Evolutionary conservation across 148 eudicot species (phyloP).

Genomic region (Spergularia marina): DNA sequence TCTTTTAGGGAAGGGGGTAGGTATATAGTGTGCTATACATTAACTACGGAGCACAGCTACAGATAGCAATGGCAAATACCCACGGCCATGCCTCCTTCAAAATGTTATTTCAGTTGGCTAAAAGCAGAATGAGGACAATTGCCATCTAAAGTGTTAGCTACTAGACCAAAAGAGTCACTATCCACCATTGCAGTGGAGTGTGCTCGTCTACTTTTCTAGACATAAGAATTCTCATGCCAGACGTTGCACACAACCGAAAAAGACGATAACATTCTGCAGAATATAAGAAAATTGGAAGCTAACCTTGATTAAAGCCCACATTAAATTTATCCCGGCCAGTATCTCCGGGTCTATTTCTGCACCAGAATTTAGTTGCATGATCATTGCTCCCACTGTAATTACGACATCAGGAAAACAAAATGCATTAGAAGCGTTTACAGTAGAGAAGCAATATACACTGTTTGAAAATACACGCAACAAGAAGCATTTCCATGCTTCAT

Average conservation of each 20-base stretch:
- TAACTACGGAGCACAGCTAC: background rate
- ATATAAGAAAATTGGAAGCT: background rate
- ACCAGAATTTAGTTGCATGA: slow-evolving; percentile 94
- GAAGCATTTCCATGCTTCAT: background rate
- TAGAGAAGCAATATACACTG: background rate
- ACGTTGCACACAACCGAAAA: background rate
- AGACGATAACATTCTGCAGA: background rate
- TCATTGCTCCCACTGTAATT: slow-evolving; percentile 97
- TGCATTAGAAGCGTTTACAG: slow-evolving; percentile 11
- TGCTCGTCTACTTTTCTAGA: background rate
- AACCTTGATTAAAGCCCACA: slow-evolving; percentile 68
- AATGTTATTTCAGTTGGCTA: background rate
- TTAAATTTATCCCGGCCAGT: slow-evolving; percentile 77
- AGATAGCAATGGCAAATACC: background rate
- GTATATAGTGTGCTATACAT: background rate
- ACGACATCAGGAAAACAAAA: slow-evolving; percentile 12
- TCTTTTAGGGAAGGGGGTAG: background rate
- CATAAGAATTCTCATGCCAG: background rate
- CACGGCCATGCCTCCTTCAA: background rate
- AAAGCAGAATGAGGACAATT: background rate
- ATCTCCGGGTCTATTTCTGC: slow-evolving; percentile 99
- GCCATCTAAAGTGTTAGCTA: background rate
- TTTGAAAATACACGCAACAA: background rate
- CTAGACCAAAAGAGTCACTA: background rate
- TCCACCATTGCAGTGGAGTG: background rate